Evolutionary conservation across 805 yeast species (phyloP), one percentile per base, ranked within the genome.

Genomic region (Ogataea glucozyma): DNA sequence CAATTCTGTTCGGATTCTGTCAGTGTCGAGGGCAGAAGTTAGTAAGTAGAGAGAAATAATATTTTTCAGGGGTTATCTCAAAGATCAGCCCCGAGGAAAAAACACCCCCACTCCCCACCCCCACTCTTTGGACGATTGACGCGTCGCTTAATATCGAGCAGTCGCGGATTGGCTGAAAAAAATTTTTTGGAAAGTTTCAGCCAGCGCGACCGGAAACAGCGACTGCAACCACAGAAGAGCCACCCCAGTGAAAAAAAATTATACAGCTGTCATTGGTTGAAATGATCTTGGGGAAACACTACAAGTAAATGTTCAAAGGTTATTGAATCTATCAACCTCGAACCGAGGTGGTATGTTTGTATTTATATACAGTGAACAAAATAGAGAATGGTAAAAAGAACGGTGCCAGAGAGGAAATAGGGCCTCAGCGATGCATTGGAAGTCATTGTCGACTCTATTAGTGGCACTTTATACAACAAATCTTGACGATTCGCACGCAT

Each of bases 1-100:
- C 57, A 66, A 75, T 31, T 83, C 93, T 1, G 70, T 78, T 11
- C 64, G 86, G 37, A 60, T 63, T 4, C 38, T 53, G 12, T 40
- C 49, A 3, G 22, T 54, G 14, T 18, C 31, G 18, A 18, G n/a
- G 16, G 31, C 26, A 10, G 34, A 42, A 20, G 31, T 31, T 16
- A 16, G 4, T 30, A 16, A 30, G 9, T 30, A 16, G 14, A 26
- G 18, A 24, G 10, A 22, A 22, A 30, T 16, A 22, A 21, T 16
- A 22, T 34, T 34, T 34, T 34, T 34, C 38, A 34, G 38, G 38
- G 38, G 38, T 34, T 34, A 34, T 34, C 38, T 34, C 6, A 7
- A 11, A 6, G 14, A 33, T 33, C n/a, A n/a, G n/a, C n/a, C n/a
- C n/a, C n/a, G n/a, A n/a, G n/a, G n/a, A n/a, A n/a, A n/a, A n/a